Conservation (phyloP, 2,329 filamentous ascomycete species). For the Chrysosphaeria jannelii region DNA sequence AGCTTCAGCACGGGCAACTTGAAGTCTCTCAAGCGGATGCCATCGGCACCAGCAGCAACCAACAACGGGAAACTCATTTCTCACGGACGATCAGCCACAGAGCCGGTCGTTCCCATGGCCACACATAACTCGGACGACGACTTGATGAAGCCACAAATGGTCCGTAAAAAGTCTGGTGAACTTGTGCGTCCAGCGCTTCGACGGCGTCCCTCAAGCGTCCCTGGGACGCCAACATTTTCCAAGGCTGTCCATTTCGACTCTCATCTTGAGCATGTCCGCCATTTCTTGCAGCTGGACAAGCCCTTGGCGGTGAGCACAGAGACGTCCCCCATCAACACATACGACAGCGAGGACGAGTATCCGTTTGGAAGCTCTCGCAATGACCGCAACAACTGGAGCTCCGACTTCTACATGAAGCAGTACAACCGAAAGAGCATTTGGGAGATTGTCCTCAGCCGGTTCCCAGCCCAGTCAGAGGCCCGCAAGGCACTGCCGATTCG, state of each 20-base stretch:
- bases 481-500: conserved; percentile 39
- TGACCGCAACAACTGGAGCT: conserved; percentile 5
- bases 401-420: too few species aligned
- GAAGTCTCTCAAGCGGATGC: conserved; percentile 18
- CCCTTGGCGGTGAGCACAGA: conserved; percentile 89
- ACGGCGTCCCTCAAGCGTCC: conserved; percentile 79
- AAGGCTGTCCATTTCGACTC: conserved; percentile 98
- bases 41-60: conserved; percentile 9
- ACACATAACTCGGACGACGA: conserved; percentile 23
- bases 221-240: conserved; percentile 78
- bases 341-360: conserved; percentile 70
- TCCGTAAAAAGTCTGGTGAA: conserved; percentile 95
- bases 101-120: conserved; percentile 16
- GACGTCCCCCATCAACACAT: conserved; percentile 67
- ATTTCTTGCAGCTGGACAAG: conserved; percentile 80
- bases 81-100: conserved; percentile 24
- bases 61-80: conserved; percentile 13
- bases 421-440: conserved; percentile 23
- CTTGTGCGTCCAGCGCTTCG: conserved; percentile 72
- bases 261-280: conserved; percentile 80
- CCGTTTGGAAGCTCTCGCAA: conserved; percentile 35
- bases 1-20: conserved; percentile 30
- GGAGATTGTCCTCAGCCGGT: conserved; percentile 67
- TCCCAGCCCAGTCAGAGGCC: conserved; percentile 34
- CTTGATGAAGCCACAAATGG: conserved; percentile 55